phyloP scores from a whole-genome alignment of 179 eudicot genomes.

The Spergularia azorica region DNA sequence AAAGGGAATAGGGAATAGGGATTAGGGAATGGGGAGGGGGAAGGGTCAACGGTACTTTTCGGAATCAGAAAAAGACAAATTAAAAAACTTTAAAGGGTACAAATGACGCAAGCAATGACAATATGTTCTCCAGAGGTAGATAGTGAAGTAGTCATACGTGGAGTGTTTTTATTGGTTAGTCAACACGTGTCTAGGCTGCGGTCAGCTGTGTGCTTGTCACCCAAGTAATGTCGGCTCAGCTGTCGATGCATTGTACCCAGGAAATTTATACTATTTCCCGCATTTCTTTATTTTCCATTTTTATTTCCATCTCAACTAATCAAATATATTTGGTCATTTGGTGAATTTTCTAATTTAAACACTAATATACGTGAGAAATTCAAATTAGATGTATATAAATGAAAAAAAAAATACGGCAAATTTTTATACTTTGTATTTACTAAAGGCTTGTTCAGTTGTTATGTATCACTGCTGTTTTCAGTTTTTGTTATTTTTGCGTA shows the following conservation, averaged over 20 bases:
- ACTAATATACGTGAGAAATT: too few relatives aligned
- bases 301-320: not conserved
- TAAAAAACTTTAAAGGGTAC: too few relatives aligned
- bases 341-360: too few relatives aligned
- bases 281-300: too few relatives aligned
- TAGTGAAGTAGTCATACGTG: constrained; percentile 21
- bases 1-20: not conserved
- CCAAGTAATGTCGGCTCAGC: constrained; percentile 33
- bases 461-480: too few relatives aligned
- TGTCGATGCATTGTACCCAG: constrained; percentile 25
- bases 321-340: not conserved
- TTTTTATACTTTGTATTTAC: too few relatives aligned
- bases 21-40: too few relatives aligned
- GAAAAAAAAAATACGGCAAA: too few relatives aligned
- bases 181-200: constrained; percentile 40
- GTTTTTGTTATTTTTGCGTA: too few relatives aligned
- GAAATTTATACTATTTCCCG: too few relatives aligned
- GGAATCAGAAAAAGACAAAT: not conserved
- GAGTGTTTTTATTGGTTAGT: constrained; percentile 14
- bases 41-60: constrained; percentile 10
- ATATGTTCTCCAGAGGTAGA: constrained; percentile 1
- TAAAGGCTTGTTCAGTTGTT: too few relatives aligned
- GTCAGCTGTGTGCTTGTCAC: constrained; percentile 33
- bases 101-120: constrained; percentile 39
- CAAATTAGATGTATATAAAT: too few relatives aligned